phyloP scores from a whole-genome alignment of 2,329 filamentous ascomycete genomes.

The Calonectria hongkongensis region DNA sequence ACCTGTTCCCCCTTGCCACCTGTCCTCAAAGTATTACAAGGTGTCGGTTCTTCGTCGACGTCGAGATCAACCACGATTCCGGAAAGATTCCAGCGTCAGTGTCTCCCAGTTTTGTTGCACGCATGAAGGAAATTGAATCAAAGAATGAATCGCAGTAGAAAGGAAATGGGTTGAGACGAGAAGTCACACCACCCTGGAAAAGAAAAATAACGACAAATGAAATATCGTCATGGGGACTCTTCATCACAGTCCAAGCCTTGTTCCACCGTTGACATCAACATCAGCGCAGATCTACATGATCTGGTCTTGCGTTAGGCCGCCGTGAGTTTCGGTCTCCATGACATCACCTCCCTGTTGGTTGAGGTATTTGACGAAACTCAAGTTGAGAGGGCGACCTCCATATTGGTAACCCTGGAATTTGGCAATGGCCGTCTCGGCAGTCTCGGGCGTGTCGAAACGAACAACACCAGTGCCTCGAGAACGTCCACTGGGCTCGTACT shows the following conservation, averaged over 20 bases:
- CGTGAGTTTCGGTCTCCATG: slow-evolving; percentile 89
- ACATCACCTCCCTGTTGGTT: slow-evolving; percentile 80
- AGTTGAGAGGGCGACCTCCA: slow-evolving; percentile 92
- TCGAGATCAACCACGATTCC: slow-evolving; percentile 48
- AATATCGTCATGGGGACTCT: slow-evolving; percentile 38
- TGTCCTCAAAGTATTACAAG: slow-evolving; percentile 50
- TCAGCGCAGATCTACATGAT: slow-evolving; percentile 82
- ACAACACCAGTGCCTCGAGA: slow-evolving; percentile 98
- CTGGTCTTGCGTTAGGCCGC: slow-evolving; percentile 94
- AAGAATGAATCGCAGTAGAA: slow-evolving; percentile 51
- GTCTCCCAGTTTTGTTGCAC: slow-evolving; percentile 54
- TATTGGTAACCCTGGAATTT: slow-evolving; percentile 99
- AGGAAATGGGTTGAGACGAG: slow-evolving; percentile 38
- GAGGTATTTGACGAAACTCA: slow-evolving; percentile 95
- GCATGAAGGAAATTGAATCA: slow-evolving; percentile 44
- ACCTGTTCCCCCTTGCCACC: slow-evolving; percentile 42
- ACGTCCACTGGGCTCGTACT: slow-evolving; percentile 97
- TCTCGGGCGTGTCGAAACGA: slow-evolving; percentile 87
- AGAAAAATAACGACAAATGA: slow-evolving; percentile 26
- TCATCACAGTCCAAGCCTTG: slow-evolving; percentile 31
- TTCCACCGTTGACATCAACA: slow-evolving; percentile 41
- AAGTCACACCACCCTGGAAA: slow-evolving; percentile 30
- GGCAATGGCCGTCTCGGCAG: slow-evolving; percentile 93
- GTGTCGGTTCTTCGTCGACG: slow-evolving; percentile 48
- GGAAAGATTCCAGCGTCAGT: slow-evolving; percentile 47